Evolutionary conservation across 495 filamentous ascomycete genomes (phyloP), one percentile per base, ranked within the genome.

Genomic region (Letharia columbiana): DNA sequence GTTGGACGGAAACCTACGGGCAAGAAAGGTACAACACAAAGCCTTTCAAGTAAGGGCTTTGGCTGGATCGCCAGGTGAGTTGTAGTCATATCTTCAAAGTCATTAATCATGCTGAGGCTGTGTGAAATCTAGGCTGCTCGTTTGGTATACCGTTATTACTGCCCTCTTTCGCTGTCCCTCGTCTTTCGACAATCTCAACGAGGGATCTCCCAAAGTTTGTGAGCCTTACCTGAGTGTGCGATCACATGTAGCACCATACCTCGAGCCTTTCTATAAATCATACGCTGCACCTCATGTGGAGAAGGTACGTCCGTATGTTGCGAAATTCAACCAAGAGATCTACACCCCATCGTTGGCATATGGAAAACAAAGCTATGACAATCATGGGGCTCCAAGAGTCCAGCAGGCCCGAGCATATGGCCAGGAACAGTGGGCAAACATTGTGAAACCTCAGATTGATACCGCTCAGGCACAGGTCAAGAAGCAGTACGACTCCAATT

Each of bases 251-350:
- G 76, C 83, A 39, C 94, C 95, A 11, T 87, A 94, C 73, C 69
- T 95, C 44, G 80, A 85, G 57, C 95, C 95, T 33, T 97, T 96
- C 77, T 98, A 96, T 73, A 79, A 92, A 66, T 72, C 81, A 42
- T 96, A 96, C 70, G 87, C 87, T 9, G 89, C 88, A 3, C 91
- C 89, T 17, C 91, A 96, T 70, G 84, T 96, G 60, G 84, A 91
- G n/a, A 71, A 82, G 35, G 88, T 83, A 37, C 83, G 84, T 42
- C 92, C 92, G 0, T 95, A 96, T 73, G 85, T 89, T 68, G 70
- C 86, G 17, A 78, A 80, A 3, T 73, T 92, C 68, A 84, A 94
- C 67, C 75, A 84, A 62, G 76, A 81, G 33, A 78, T 95, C 18
- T 86, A 89, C 71, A 80, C 82, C 6, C 94, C 90, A 10, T 81